phyloP scores from a whole-genome alignment of 1,139 yeast genomes.

The Eremothecium cymbalariae region DNA sequence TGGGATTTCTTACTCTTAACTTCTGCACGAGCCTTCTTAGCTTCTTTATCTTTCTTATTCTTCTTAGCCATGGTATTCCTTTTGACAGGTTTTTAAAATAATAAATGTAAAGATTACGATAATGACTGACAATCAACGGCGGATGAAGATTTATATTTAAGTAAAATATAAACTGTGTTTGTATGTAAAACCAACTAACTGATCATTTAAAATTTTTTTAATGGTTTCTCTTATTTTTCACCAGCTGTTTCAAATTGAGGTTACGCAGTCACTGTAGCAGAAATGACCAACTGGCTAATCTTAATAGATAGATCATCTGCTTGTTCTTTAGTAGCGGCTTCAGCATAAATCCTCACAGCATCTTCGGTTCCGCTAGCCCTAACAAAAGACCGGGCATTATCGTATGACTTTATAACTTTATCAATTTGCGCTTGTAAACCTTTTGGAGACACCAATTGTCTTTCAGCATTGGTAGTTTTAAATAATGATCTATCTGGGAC shows the following conservation, averaged over 20 bases:
- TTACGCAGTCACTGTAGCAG: too few species aligned
- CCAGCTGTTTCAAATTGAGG: too few species aligned
- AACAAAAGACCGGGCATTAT: constrained; percentile 77
- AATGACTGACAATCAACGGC: too few species aligned
- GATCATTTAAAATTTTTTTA: too few species aligned
- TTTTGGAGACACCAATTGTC: constrained; percentile 64
- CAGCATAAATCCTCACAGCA: constrained; percentile 93
- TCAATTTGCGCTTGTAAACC: constrained; percentile 76
- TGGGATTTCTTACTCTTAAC: constrained; percentile 73
- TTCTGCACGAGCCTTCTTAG: constrained; percentile 83
- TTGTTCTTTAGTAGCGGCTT: constrained; percentile 51
- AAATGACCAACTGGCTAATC: constrained; percentile 42
- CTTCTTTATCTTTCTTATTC: constrained; percentile 76
- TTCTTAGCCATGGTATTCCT: constrained; percentile 64
- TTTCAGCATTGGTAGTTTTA: constrained; percentile 85
- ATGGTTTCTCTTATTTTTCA: too few species aligned
- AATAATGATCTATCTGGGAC: constrained; percentile 77
- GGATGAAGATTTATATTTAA: too few species aligned
- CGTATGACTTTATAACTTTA: constrained; percentile 46
- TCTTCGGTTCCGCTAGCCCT: constrained; percentile 98
- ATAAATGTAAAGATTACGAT: too few species aligned
- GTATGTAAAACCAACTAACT: too few species aligned
- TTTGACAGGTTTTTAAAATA: not conserved
- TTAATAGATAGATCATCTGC: constrained; percentile 49
- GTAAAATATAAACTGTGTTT: too few species aligned